These are phyloP conservation scores for Galium porrigens DNA, from an alignment of 305 asterid species.

Conservation along the genomic window DNA sequence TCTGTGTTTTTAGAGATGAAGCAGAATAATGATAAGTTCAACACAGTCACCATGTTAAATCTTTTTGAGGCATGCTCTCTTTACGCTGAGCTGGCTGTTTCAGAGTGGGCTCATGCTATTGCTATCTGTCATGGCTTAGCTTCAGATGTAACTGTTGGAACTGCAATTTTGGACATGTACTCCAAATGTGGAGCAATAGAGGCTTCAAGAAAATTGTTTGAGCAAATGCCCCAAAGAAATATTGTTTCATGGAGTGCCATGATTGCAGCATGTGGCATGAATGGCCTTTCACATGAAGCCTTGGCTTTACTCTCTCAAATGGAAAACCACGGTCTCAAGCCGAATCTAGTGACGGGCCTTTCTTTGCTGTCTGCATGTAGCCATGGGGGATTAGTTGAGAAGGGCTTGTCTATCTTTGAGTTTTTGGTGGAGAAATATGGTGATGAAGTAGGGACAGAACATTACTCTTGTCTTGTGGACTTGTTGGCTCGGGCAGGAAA, in stretches of 20 bases:
- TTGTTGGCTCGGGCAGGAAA: constrained; percentile 75
- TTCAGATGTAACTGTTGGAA: constrained; percentile 50
- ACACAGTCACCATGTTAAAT: constrained; percentile 43
- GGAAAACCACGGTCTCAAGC: constrained; percentile 43
- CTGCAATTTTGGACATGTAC: constrained; percentile 72
- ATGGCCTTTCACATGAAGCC: constrained; percentile 60
- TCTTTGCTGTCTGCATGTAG: constrained; percentile 67
- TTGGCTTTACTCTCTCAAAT: constrained; percentile 47
- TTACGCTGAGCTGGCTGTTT: constrained; percentile 42
- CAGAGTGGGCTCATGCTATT: constrained; percentile 58
- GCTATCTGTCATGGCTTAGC: constrained; percentile 55
- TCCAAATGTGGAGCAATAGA: constrained; percentile 65
- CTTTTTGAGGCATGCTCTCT: constrained; percentile 72
- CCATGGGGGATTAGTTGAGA: constrained; percentile 77
- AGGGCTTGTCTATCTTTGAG: constrained; percentile 50
- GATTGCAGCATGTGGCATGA: constrained; percentile 63
- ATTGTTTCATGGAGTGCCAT: constrained; percentile 68
- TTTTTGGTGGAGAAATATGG: constrained; percentile 31
- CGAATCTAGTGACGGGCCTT: constrained; percentile 52
- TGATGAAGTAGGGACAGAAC: constrained; percentile 39
- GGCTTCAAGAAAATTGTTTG: constrained; percentile 50
- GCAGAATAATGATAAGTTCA: constrained; percentile 27
- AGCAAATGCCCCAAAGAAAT: constrained; percentile 40
- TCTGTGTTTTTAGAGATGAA: constrained; percentile 42
- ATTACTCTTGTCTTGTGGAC: constrained; percentile 74